Evolutionary conservation across 2,329 filamentous ascomycete species (phyloP).

Genomic region (Fusarium sp.): DNA sequence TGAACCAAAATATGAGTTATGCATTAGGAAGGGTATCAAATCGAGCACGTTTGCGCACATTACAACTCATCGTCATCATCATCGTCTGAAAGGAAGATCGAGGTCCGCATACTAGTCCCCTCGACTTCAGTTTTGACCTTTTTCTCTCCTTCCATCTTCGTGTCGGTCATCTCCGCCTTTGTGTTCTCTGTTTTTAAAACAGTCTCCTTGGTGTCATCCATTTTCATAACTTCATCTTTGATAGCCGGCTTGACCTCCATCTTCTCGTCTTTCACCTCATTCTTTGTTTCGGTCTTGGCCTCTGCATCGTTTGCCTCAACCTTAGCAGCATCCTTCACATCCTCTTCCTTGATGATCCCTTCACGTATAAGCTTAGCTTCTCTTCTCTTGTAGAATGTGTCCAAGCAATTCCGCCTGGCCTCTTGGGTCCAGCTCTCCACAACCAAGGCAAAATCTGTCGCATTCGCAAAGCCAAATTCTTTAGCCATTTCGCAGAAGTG

Average conservation of each 20-base stretch:
- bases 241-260: constrained; percentile 14
- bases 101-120: constrained; percentile 47
- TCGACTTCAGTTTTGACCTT: constrained; percentile 38
- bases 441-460: constrained; percentile 87
- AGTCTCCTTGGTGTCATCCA: constrained; percentile 16
- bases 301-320: constrained; percentile 8
- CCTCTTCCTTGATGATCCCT: constrained; percentile 43
- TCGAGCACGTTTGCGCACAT: constrained; percentile 28
- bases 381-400: constrained; percentile 81
- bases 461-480: constrained; percentile 80
- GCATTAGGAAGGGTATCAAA: constrained; percentile 46
- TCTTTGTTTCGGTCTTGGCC: constrained; percentile 29
- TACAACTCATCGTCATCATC: constrained; percentile 57
- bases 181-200: constrained; percentile 3
- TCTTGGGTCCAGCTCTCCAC: constrained; percentile 93
- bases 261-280: constrained; percentile 32
- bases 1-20: constrained; percentile 6
- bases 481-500: constrained; percentile 94
- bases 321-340: constrained; percentile 45
- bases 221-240: constrained; percentile 32
- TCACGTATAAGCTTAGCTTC: constrained; percentile 63
- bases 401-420: constrained; percentile 81
- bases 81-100: constrained; percentile 56
- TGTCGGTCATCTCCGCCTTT: constrained; percentile 19
- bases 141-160: constrained; percentile 26